phyloP scores from a whole-genome alignment of 768 basidiomycete species.

The Termitomyces sp. region DNA sequence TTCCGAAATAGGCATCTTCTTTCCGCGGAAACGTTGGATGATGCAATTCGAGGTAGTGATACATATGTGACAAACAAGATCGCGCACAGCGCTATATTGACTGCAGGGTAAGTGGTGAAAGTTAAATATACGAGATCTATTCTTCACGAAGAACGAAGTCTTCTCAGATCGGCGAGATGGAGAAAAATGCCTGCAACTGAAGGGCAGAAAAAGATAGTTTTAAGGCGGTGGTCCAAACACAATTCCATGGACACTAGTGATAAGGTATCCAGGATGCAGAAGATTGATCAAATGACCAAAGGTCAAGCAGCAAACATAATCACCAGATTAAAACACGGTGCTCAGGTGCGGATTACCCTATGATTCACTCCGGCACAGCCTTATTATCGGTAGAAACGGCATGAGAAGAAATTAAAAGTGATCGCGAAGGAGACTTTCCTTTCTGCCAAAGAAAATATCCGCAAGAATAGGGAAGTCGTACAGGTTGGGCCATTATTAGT shows the following conservation, averaged over 20 bases:
- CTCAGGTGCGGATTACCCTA: constrained; percentile 42
- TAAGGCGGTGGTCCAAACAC: constrained; percentile 44
- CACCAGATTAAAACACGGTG: constrained; percentile 73
- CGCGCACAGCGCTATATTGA: constrained; percentile 40
- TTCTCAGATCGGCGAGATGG: constrained; percentile 67
- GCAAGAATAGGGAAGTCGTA: constrained; percentile 53
- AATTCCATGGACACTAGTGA: constrained; percentile 16
- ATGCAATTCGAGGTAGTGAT: constrained; percentile 68
- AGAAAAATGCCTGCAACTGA: constrained; percentile 57
- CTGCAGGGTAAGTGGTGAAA: constrained; percentile 40
- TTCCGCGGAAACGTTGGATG: constrained; percentile 48
- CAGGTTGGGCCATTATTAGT: constrained; percentile 52
- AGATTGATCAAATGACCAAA: constrained; percentile 54
- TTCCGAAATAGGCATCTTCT: constrained; percentile 49
- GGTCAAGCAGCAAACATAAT: constrained; percentile 81
- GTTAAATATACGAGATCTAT: background rate
- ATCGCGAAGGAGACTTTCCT: constrained; percentile 29
- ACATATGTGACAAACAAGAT: constrained; percentile 59
- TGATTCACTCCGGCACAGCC: background rate
- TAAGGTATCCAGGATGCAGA: constrained; percentile 21
- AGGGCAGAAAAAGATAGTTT: constrained; percentile 53
- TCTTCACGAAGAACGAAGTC: constrained; percentile 30
- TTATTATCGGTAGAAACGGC: constrained; percentile 40
- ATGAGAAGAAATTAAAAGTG: constrained; percentile 48
- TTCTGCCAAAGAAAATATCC: constrained; percentile 44